Base-by-base conservation (phyloP, 208 protist species). In the Crithidia fasciculata region DNA sequence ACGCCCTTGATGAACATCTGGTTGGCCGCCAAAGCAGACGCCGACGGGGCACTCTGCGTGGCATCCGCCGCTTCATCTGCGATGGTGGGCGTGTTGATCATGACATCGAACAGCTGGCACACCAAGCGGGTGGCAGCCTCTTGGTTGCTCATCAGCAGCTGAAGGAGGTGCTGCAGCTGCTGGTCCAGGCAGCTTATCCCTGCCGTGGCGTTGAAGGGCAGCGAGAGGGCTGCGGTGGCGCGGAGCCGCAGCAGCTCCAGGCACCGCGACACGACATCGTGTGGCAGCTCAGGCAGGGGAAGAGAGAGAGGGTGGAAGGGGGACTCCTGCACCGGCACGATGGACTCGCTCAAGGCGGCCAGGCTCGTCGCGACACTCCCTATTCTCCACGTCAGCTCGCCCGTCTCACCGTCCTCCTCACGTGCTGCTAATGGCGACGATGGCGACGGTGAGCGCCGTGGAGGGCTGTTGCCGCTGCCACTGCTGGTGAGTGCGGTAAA, bases 101-200 rank as follows among this genome's bases (percentile, higher is more conserved):
- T 80, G 16, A 70, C 45, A 57, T 79, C 73, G 8, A 84, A 65
- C 45, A 84, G 57, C 37, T 72, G 53, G 15, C 72, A 72, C 52
- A 78, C 63, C 9, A 84, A 16, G n/a, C 68, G 64, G 18, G 44
- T 53, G 19, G 79, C 71, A 5, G 72, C 47, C 8, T 13, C 7
- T 19, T 53, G 52, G 40, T 66, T 68, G 59, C 66, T 36, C 64
- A 78, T 69, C 4, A 72, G 65, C 41, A 80, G 65, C 43, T 74
- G 73, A 43, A 84, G 62, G 41, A 84, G 54, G 9, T 72, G 79
- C 44, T 76, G 79, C 39, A 84, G 59, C 65, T 80, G 69, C 70
- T 79, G 67, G 18, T 78, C 73, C 10, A 78, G 63, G 45, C 72
- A 78, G 53, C 76, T 80, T 73, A 78, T 74, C 53, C 75, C 71